Evolutionary conservation across 2,329 filamentous ascomycete genomes (phyloP), one percentile per base, ranked within the genome.

Genomic region (Alternaria sp.): DNA sequence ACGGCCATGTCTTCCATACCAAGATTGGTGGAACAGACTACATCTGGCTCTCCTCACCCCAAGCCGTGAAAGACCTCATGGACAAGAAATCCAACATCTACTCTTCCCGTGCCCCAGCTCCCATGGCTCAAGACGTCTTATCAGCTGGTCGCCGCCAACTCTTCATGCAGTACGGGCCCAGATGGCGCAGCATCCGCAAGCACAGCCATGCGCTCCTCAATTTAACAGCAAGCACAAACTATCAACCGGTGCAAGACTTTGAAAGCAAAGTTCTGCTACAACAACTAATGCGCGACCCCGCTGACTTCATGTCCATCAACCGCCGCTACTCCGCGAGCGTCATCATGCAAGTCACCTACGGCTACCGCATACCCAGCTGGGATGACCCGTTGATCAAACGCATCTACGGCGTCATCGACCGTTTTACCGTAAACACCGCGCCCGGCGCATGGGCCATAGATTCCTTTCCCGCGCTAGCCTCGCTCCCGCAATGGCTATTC

Each of bases 21-120:
- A 80, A 80, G 61, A 76, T 82, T 10, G 80, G 81, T 13, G 79
- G 76, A 25, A 73, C 78, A 30, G 79, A 81, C 64, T 82, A 77
- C 58, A 73, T 82, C 44, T 82, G 78, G 78, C 72, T 82, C 8
- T 79, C 75, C 59, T 83, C 85, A 36, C 82, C 84, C 0, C 83
- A 83, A 77, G 77, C 81, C 1, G 85, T 85, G 0, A 84, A 83
- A 43, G 85, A 87, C 19, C 76, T 88, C n/a, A 83, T 88, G 59
- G 85, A 86, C 63, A 86, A 85, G 67, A 82, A 83, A 44, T 83
- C 83, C 0, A 80, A 81, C n/a, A 80, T 85, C 49, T 87, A 87
- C 68, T 83, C 83, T 1, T 86, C 85, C 1, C 80, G 83, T 15
- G 61, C 73, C 7, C 66, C 73, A 26, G 67, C 72, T 3, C 80